Base-by-base conservation (phyloP, 2,329 filamentous ascomycete species). In the Chrysoporthe cubensis region DNA sequence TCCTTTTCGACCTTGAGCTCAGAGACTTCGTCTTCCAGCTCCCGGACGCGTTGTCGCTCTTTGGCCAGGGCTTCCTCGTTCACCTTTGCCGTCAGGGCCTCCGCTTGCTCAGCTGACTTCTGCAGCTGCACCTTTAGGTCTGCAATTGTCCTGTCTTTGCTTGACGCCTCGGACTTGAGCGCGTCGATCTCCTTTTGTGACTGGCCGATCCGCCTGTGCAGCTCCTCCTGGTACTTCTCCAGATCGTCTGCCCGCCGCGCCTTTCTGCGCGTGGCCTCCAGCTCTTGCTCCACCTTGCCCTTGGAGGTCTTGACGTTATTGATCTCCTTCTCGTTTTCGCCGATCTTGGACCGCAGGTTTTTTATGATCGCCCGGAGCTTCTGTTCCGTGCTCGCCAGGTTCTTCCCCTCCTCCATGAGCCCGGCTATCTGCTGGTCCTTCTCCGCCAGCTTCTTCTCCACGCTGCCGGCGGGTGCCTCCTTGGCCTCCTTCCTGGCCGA, bases 361-460 rank as follows among this genome's bases (percentile, higher is more conserved):
- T 96, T 97, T 74, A 98, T 92, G 4, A 90, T 90, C 6, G 88
- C 88, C 69, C 95, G 85, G 71, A 96, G 90, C 75, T 94, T 93
- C 78, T 97, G 87, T 77, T 99, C 96, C 0, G 88, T 91, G 73
- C 91, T 92, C 1, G 93, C 94, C 9, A 98, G 84, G 72, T 91
- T 94, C 73, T 96, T 92, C 0, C 96, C 96, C 80, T 99, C 96
- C 73, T 97, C 91, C 84, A 99, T 91, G 14, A 99, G 82, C 59
- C 94, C 82, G 2, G 94, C 93, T 74, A 98, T 96, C 76, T 92
- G 92, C 73, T 95, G 90, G 73, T 98, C 94, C 75, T 94, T 97
- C 74, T 97, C 94, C 1, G 93, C 91, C 16, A 98, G 78, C 75
- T 92, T 94, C 77, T 90, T 92, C 71, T 97, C 92, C 1, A 84